These are phyloP conservation scores for Coniosporium apollinis DNA, from an alignment of 495 filamentous ascomycete species.

Conservation along the genomic window DNA sequence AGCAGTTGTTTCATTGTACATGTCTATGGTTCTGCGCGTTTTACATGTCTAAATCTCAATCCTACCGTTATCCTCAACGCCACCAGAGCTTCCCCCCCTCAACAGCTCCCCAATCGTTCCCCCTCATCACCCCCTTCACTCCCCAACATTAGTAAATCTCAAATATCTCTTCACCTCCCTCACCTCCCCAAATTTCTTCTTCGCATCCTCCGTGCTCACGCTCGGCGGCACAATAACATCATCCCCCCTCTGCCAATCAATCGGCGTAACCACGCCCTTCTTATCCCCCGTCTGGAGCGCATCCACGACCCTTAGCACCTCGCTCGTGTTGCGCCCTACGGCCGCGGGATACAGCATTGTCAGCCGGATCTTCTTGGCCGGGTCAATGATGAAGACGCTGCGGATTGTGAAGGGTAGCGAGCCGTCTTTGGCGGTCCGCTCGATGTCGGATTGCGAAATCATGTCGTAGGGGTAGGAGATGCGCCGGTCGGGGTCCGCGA, in stretches of 20 bases:
- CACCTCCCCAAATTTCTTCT: conserved; percentile 49
- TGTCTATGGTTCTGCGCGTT: no score
- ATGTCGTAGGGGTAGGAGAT: conserved; percentile 53
- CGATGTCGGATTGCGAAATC: conserved; percentile 39
- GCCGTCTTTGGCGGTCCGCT: conserved; percentile 38
- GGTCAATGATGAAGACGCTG: conserved; percentile 54
- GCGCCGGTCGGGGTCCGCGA: conserved; percentile 48
- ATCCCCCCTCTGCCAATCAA: conserved; percentile 46
- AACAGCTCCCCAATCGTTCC: no score
- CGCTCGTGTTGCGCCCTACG: conserved; percentile 45
- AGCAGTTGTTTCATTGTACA: no score
- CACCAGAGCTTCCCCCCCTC: no score
- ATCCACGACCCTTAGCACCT: conserved; percentile 51
- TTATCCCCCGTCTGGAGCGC: conserved; percentile 45
- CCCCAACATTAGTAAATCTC: conserved; percentile 17
- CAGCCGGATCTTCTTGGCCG: conserved; percentile 49
- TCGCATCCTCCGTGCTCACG: conserved; percentile 44
- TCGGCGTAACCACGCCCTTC: conserved; percentile 46
- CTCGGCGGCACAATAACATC: conserved; percentile 52
- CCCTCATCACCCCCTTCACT: no score
- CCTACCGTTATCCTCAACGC: no score
- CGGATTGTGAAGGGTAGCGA: conserved; percentile 53
- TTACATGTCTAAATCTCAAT: no score
- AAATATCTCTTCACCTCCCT: conserved; percentile 46
- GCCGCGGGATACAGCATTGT: conserved; percentile 53